phyloP scores from a whole-genome alignment of 2,329 filamentous ascomycete genomes.

The Aspergillus tubingensis region DNA sequence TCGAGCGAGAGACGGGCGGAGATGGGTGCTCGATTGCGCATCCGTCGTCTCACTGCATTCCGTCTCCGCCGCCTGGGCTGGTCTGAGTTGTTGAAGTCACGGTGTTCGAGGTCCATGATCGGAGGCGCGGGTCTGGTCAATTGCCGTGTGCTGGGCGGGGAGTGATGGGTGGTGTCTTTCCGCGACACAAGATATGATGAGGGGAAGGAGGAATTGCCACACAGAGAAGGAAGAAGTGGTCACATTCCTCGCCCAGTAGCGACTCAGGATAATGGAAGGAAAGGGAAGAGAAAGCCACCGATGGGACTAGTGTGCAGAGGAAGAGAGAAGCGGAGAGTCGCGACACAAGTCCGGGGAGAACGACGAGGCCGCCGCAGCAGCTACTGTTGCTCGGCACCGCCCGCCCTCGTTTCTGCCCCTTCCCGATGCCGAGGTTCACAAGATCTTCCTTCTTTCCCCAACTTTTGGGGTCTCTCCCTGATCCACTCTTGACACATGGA shows the following conservation, averaged over 20 bases:
- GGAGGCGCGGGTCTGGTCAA: constrained; percentile 16
- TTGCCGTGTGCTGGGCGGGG: constrained; percentile 25
- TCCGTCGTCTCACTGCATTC: constrained; percentile 48
- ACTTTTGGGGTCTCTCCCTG: too few relatives aligned
- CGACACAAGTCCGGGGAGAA: constrained; percentile 31
- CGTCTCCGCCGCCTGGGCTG: constrained; percentile 55
- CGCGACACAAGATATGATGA: background rate
- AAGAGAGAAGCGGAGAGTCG: background rate
- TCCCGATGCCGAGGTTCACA: constrained; percentile 41
- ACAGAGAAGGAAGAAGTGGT: background rate
- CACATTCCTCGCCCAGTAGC: constrained; percentile 7
- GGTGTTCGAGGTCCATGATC: constrained; percentile 48
- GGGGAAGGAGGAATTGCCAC: constrained; percentile 7
- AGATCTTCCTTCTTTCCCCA: constrained; percentile 6
- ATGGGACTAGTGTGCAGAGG: background rate
- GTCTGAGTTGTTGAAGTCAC: constrained; percentile 40
- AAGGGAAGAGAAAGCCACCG: background rate
- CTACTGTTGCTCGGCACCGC: constrained; percentile 29
- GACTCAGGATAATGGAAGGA: constrained; percentile 1
- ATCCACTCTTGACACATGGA: too few relatives aligned
- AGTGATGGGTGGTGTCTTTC: background rate
- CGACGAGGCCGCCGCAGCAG: constrained; percentile 21
- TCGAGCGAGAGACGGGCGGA: constrained; percentile 81
- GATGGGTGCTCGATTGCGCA: constrained; percentile 68
- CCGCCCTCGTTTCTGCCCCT: constrained; percentile 32